A percentile compares a stretch with the other conserved stretches of the same genome.
Evolutionary conservation across 2,329 filamentous ascomycete species (phyloP).

Genomic region (Fusarium virguliforme): DNA sequence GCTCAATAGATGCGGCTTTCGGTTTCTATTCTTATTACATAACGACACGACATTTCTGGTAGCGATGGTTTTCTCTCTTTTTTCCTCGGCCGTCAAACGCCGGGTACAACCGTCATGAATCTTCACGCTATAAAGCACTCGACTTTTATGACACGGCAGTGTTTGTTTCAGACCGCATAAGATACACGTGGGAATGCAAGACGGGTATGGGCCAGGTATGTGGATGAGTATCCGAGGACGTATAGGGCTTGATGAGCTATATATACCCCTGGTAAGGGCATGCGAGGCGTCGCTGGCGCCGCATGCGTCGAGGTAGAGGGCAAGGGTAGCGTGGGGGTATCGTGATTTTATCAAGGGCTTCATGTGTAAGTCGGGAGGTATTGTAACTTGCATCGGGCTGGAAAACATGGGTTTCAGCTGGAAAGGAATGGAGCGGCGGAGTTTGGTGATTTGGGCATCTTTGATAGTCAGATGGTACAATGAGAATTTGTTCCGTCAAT

Average conservation of each 20-base stretch:
- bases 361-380: constrained; percentile 44
- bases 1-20: constrained; percentile 34
- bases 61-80: constrained; percentile 55
- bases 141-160: constrained; percentile 51
- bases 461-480: constrained; percentile 49
- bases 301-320: constrained; percentile 24
- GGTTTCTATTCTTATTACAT: constrained; percentile 34
- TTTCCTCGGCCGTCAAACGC: constrained; percentile 32
- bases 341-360: constrained; percentile 33
- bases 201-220: constrained; percentile 26
- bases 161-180: constrained; percentile 44
- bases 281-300: constrained; percentile 15
- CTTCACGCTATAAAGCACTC: constrained; percentile 47
- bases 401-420: constrained; percentile 50
- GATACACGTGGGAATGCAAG: constrained; percentile 37
- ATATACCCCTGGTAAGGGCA: constrained; percentile 41
- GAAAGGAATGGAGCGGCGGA: constrained; percentile 55
- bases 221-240: constrained; percentile 26
- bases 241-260: constrained; percentile 42
- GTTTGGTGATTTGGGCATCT: constrained; percentile 53
- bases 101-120: constrained; percentile 51
- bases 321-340: constrained; percentile 33
- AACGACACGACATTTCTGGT: constrained; percentile 45
- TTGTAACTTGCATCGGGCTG: constrained; percentile 51
- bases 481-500: constrained; percentile 44